Evolutionary conservation across 495 filamentous ascomycete species (phyloP), one percentile per base, ranked within the genome.

Genomic region (Hyaloscypha bicolor): DNA sequence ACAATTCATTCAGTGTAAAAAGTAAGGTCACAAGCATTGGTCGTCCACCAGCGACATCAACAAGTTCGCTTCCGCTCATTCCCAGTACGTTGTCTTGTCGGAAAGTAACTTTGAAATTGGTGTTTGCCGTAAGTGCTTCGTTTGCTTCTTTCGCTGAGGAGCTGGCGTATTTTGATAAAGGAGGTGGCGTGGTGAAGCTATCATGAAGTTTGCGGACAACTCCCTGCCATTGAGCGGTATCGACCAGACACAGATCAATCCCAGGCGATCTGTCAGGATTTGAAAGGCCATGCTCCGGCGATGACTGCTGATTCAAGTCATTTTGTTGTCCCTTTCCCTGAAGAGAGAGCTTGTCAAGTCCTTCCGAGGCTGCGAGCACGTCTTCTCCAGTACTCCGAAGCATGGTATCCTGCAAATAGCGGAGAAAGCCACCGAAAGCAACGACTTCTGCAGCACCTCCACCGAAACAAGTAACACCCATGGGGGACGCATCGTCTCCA

Each of bases 1-100:
- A 97, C 4, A 99, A 89, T 78, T 99, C 95, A 76, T 97, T 98
- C n/a, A 97, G 85, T 0, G 94, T 97, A 82, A 97, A 98, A 77
- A 97, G 88, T 0, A 97, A 77, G 0, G 95, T 97, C 5, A 95
- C 81, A 0, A 98, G 55, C 9, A 60, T 63, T 1, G 80, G 77
- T 25, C 53, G 9, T 45, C 29, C 25, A 0, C 71, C 72, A 2
- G 88, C 63, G 1, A 87, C 51, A 11, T 71, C 60, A 12, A 71
- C 55, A 4, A 92, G 75, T 0, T 76, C 73, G 0, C 75, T 64
- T 9, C 79, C 76, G 3, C 76, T 69, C 1, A 88, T 68, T 6
- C 76, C 64, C 2, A 97, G 84, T 21, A 92, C 78, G 74, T 97
- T 90, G 8, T 80, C 71, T 62, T 87, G 86, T 19, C 79, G 67